Evolutionary conservation across 2,329 filamentous ascomycete species (phyloP).

Genomic region (Aureobasidium sp.): DNA sequence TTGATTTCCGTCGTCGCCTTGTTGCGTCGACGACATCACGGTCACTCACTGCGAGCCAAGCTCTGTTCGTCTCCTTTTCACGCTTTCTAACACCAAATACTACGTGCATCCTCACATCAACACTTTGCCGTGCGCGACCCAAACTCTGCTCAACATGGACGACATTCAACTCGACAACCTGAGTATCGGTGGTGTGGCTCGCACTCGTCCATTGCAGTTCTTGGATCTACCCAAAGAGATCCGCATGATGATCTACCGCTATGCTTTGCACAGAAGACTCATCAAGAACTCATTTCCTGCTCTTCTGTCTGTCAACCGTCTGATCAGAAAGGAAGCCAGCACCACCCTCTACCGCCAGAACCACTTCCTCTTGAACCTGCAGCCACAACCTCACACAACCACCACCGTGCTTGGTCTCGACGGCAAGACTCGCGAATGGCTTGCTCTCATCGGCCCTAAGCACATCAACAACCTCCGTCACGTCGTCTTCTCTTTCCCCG

Average conservation of each 20-base stretch:
- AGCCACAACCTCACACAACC: not conserved
- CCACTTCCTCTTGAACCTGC: not conserved
- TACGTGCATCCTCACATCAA: not conserved
- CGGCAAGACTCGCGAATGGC: not conserved
- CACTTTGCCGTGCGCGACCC: not conserved
- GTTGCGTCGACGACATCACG: too few relatives aligned
- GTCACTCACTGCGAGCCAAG: too few relatives aligned
- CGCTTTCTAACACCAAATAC: too few relatives aligned
- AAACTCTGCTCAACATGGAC: not conserved
- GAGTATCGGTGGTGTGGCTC: not conserved
- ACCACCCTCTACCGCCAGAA: not conserved
- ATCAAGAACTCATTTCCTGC: not conserved
- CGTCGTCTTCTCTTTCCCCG: not conserved
- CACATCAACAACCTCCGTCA: not conserved
- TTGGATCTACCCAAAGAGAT: not conserved
- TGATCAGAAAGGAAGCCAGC: not conserved
- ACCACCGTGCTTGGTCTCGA: not conserved
- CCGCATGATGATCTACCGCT: not conserved
- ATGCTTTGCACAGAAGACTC: not conserved
- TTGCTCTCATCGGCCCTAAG: not conserved
- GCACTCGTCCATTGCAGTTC: not conserved
- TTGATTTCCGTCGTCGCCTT: too few relatives aligned
- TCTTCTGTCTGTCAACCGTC: not conserved
- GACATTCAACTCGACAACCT: not conserved
- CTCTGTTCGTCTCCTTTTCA: too few relatives aligned